A percentile compares a stretch with the other conserved stretches of the same genome.
phyloP scores from a whole-genome alignment of 345 rosid species.

The Brassica cretica region DNA sequence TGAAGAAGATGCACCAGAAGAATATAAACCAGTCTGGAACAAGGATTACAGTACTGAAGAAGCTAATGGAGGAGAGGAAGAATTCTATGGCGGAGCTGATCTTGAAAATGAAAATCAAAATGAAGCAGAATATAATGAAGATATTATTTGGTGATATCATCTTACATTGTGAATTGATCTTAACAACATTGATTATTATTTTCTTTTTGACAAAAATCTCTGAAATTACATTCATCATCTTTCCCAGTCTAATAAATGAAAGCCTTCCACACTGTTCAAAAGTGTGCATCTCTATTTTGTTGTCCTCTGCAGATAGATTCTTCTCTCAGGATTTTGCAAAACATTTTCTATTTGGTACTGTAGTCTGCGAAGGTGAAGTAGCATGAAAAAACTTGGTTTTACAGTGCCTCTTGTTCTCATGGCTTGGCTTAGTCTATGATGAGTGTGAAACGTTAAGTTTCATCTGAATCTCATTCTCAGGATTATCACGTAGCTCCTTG shows the following conservation, averaged over 20 bases:
- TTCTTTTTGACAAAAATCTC: too few species aligned
- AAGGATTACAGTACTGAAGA: too few species aligned
- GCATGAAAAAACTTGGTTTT: not conserved
- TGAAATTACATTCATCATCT: not conserved
- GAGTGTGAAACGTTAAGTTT: constrained; percentile 30
- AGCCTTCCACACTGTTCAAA: constrained; percentile 10
- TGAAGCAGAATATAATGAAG: too few species aligned
- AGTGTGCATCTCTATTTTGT: not conserved
- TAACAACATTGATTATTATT: too few species aligned
- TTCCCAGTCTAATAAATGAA: constrained; percentile 5
- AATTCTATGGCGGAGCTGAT: too few species aligned
- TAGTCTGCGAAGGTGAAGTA: constrained; percentile 5
- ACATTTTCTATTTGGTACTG: not conserved
- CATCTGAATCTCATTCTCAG: constrained; percentile 38
- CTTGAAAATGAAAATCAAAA: too few species aligned
- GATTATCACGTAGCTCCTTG: constrained; percentile 49
- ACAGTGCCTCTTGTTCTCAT: constrained; percentile 5
- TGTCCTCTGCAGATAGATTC: not conserved
- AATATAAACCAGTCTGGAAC: too few species aligned
- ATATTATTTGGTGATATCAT: too few species aligned
- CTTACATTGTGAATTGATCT: too few species aligned
- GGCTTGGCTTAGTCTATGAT: constrained; percentile 10
- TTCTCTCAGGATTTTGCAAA: not conserved
- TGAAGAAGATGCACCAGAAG: too few species aligned
- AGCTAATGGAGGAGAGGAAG: too few species aligned